Evolutionary conservation across 2,329 filamentous ascomycete species (phyloP).

Genomic region (Trichoderma sp.): DNA sequence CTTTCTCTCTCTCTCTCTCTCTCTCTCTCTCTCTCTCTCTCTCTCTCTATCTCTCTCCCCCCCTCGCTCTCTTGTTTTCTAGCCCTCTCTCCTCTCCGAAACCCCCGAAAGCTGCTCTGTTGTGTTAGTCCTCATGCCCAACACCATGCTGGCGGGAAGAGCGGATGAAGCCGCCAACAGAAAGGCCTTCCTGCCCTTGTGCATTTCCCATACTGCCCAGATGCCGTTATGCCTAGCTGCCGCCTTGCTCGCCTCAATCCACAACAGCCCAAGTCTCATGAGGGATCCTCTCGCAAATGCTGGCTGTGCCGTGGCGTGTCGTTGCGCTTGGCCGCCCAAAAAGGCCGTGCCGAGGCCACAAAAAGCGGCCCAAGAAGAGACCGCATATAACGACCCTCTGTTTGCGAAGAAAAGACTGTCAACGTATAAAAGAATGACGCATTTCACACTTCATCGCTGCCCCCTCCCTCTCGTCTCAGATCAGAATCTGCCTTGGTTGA

Average conservation of each 20-base stretch:
- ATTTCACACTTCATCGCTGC: background rate
- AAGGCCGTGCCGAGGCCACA: background rate
- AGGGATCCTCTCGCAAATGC: background rate
- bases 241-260: background rate
- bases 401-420: background rate
- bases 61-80: too few relatives aligned
- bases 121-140: conserved; percentile 15
- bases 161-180: conserved; percentile 19
- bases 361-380: conserved; percentile 4
- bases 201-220: background rate
- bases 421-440: conserved; percentile 1
- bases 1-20: background rate
- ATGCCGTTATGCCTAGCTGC: conserved; percentile 3
- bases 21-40: too few relatives aligned
- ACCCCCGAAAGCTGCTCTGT: too few relatives aligned
- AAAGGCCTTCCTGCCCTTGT: background rate
- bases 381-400: background rate
- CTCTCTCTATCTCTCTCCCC: too few relatives aligned
- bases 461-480: background rate
- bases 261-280: background rate
- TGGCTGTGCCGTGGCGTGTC: conserved; percentile 10
- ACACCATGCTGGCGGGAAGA: conserved; percentile 4
- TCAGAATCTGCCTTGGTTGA: conserved; percentile 13
- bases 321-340: conserved; percentile 14
- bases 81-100: too few relatives aligned